Base-by-base conservation (phyloP, 352 stramenopile species). In the Phytophthora pini region DNA sequence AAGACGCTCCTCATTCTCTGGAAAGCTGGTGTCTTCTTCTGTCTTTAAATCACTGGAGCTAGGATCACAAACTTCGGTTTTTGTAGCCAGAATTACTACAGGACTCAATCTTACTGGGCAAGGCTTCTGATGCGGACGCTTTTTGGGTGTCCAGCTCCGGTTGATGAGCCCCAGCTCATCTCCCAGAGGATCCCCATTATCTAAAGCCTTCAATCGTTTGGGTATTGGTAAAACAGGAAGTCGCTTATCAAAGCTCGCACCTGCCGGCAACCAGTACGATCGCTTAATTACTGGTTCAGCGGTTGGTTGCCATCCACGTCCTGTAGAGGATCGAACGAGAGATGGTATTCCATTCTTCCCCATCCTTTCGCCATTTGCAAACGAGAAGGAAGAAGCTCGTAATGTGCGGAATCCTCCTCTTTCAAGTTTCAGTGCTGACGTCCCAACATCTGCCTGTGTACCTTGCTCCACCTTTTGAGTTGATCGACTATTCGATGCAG, bases 261-360 rank as follows among this genome's bases (percentile, higher is more conserved):
- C 84, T 5, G 80, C 79, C 1, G 84, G 82, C 11, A 92, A 65
- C 84, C 82, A 90, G 53, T 87, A 90, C n/a, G 84, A 90, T 15
- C 82, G 80, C 51, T 92, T 90, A 48, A 85, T 66, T 24, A 53
- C 49, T 49, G 67, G 71, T 9, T 68, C 61, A 13, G 51, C 20
- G 1, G 24, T 36, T 24, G 52, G 32, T 15, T 71, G 55, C 61
- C 43, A 61, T 39, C 51, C 57, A 56, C 72, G 40, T 8, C 58
- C 76, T 29, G 59, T 71, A n/a, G 58, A 64, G 15, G 60, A 70
- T 65, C 56, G 50, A 1, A 12, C 51, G 24, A 70, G 20, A 34
- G 63, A 29, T 50, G 31, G 17, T 41, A 65, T 17, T 1, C 26
- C 45, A 45, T 56, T 59, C 12, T 41, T 59, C 39, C 36, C 41